Evolutionary conservation across 257 asterid genomes (phyloP).

Genomic region (Ehretia macrophylla): DNA sequence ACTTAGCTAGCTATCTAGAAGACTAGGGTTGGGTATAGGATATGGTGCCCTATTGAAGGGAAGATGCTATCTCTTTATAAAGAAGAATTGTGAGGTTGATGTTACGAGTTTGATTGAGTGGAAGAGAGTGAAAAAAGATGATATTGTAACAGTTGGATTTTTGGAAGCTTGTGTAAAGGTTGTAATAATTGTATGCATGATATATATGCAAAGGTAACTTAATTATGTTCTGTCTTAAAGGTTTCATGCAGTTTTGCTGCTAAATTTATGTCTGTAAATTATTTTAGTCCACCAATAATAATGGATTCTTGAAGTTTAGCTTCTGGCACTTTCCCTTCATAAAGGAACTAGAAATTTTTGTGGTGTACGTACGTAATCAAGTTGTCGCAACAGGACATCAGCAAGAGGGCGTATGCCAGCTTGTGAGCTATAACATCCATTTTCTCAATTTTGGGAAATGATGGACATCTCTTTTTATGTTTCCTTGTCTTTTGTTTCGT

Average conservation of each 20-base stretch:
- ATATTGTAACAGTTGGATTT: slow-evolving; percentile 21
- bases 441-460: slow-evolving; percentile 18
- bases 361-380: not conserved
- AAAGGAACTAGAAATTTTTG: too few relatives aligned
- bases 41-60: slow-evolving; percentile 22
- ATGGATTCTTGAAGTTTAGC: too few relatives aligned
- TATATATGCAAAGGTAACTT: not conserved
- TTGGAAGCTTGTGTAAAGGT: slow-evolving; percentile 26
- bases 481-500: slow-evolving; percentile 28
- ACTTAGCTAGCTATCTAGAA: not conserved
- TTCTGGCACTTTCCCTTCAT: too few relatives aligned
- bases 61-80: slow-evolving; percentile 26
- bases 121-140: slow-evolving; percentile 21
- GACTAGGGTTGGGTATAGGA: slow-evolving; percentile 6
- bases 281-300: too few relatives aligned
- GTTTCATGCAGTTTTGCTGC: too few relatives aligned
- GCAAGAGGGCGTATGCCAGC: slow-evolving; percentile 15
- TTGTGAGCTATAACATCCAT: slow-evolving; percentile 21
- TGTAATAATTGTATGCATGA: slow-evolving; percentile 1
- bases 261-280: too few relatives aligned
- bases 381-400: slow-evolving; percentile 7
- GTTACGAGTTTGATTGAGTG: slow-evolving; percentile 35
- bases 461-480: slow-evolving; percentile 23
- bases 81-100: slow-evolving; percentile 50
- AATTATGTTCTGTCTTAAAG: too few relatives aligned